Base-by-base conservation (phyloP, 257 asterid genomes). In the Craterostigma plantagineum region DNA sequence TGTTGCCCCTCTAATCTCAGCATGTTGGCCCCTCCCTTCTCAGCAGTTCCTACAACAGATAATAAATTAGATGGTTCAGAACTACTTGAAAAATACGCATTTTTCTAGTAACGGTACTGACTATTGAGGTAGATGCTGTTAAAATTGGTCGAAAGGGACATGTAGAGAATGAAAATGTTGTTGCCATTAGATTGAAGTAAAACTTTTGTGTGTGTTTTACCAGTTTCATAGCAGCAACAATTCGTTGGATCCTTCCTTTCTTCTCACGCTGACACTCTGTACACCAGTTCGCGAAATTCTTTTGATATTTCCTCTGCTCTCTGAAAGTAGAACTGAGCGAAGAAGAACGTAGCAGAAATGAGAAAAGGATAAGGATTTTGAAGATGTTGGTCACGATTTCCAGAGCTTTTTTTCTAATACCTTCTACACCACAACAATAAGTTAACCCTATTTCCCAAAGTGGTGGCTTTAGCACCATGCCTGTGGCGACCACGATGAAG, bases 401-500 rank as follows among this genome's bases (percentile, higher is more conserved):
- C 16, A 45, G 18, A 33, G 37, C 52, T 33, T 34, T 15, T 50
- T 34, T 17, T 43, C n/a, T 8, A 12, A n/a, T 64, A 87, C 98
- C 98, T 87, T 75, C 95, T 73, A 66, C 98, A 87, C 98, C 98
- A 87, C 37, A 87, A 18, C 72, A 87, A 53, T 10, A 87, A 63
- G 65, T 82, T 87, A 18, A 72, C 68, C 64, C 98, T 72, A 41
- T 76, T 69, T 45, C 98, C 98, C 17, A 82, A 51, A 52, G 87
- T 82, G 46, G 93, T 87, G 50, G 95, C 93, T 65, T 95, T 79
- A 51, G 95, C 98, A 56, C 98, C 98, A 64, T 82, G 98, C 60
- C 98, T 71, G 67, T 82, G 95, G 57, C 98, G 87, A 52, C 98
- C 98, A 53, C 86, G 81, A 49, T 87, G 93, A 66, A 87, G 98